These are phyloP conservation scores for Prunus davidiana DNA, from an alignment of 306 rosid species.

Conservation along the genomic window DNA sequence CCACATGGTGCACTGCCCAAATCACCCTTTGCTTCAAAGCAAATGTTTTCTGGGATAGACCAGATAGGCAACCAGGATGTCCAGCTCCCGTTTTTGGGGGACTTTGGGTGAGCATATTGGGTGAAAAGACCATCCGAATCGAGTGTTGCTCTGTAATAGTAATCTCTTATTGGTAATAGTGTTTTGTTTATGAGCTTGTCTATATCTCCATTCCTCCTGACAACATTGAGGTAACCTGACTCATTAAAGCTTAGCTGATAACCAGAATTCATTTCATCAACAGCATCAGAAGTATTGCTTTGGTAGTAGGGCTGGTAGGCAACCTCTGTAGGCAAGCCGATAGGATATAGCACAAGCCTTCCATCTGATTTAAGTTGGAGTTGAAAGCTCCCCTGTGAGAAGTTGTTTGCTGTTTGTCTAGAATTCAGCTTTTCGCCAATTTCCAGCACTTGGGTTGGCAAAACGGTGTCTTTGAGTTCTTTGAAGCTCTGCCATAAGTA, in stretches of 20 bases:
- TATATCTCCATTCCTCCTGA: background rate
- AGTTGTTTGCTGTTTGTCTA: slow-evolving; percentile 7
- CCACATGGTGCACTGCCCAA: slow-evolving; percentile 24
- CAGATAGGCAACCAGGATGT: slow-evolving; percentile 6
- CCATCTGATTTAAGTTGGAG: slow-evolving; percentile 14
- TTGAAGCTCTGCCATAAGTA: slow-evolving; percentile 34
- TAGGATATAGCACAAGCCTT: slow-evolving; percentile 11
- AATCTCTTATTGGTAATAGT: background rate
- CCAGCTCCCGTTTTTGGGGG: background rate
- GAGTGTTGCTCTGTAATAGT: slow-evolving; percentile 29
- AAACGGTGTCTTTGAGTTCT: slow-evolving; percentile 21
- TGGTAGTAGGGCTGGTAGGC: slow-evolving; percentile 9
- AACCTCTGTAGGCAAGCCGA: background rate
- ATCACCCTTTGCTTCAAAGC: background rate
- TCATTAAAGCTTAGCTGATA: slow-evolving; percentile 19
- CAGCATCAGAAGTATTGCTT: background rate
- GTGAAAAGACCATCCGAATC: slow-evolving; percentile 28
- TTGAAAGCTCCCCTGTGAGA: slow-evolving; percentile 25
- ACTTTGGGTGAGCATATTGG: slow-evolving; percentile 7
- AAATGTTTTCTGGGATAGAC: slow-evolving; percentile 33
- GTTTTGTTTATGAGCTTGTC: background rate
- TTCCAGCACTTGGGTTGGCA: slow-evolving; percentile 29
- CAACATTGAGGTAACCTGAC: slow-evolving; percentile 21
- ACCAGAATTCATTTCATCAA: background rate
- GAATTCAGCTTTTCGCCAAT: slow-evolving; percentile 9